phyloP scores from a whole-genome alignment of 345 rosid genomes.

The Arabidopsis suecica region DNA sequence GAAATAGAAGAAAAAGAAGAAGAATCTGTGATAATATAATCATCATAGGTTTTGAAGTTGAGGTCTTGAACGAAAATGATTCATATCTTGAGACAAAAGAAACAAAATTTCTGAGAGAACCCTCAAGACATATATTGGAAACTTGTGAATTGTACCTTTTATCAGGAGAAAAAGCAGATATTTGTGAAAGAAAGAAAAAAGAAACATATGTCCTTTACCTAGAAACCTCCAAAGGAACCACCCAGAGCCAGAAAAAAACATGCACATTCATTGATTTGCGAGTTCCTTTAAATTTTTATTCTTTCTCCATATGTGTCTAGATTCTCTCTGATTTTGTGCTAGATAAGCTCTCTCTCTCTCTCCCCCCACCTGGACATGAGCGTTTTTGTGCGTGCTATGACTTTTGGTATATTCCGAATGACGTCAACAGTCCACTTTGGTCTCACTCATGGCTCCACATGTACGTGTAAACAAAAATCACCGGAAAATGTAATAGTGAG shows the following conservation, averaged over 20 bases:
- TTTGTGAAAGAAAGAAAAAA: too few species aligned
- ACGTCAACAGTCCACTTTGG: neutral
- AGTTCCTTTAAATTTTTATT: neutral
- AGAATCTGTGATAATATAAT: neutral
- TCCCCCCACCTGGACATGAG: neutral
- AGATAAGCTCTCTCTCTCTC: neutral
- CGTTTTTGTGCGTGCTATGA: neutral
- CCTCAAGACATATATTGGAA: neutral
- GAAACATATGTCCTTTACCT: neutral
- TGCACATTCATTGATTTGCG: neutral
- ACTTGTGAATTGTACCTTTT: neutral
- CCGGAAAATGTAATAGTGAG: neutral
- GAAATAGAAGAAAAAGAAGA: neutral
- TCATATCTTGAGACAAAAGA: neutral
- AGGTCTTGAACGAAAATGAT: slow-evolving; percentile 50
- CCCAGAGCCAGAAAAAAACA: neutral
- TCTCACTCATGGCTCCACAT: slow-evolving; percentile 1
- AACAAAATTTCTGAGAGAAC: neutral
- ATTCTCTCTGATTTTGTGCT: neutral
- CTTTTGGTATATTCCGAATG: neutral
- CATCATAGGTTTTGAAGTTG: slow-evolving; percentile 56
- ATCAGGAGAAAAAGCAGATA: too few species aligned
- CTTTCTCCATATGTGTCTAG: neutral
- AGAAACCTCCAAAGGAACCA: neutral
- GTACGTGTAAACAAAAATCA: neutral